phyloP scores from a whole-genome alignment of 306 rosid genomes.

The Ziziphus jujuba region DNA sequence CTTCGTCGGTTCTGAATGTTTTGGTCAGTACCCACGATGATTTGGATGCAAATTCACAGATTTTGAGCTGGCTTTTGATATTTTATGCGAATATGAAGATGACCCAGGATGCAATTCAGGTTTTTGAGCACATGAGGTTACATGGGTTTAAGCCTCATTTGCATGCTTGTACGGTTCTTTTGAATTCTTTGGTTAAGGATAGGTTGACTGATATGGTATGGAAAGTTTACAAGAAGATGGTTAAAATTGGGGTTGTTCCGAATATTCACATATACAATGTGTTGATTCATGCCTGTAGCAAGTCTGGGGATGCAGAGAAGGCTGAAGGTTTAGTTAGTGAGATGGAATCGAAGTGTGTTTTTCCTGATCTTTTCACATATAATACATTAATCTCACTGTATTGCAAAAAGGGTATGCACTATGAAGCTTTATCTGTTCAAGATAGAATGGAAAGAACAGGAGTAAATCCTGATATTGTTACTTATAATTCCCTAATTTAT shows the following conservation, averaged over 20 bases:
- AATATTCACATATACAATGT: slow-evolving; percentile 74
- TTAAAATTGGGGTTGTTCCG: slow-evolving; percentile 50
- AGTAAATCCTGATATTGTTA: slow-evolving; percentile 66
- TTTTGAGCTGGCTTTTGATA: slow-evolving; percentile 88
- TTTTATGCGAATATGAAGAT: slow-evolving; percentile 53
- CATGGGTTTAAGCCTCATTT: slow-evolving; percentile 55
- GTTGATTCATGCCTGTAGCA: slow-evolving; percentile 80
- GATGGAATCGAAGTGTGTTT: slow-evolving; percentile 62
- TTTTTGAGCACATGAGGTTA: slow-evolving; percentile 70
- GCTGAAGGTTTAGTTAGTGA: slow-evolving; percentile 60
- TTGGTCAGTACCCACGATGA: slow-evolving; percentile 47
- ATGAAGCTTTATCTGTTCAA: slow-evolving; percentile 71
- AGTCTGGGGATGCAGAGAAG: slow-evolving; percentile 68
- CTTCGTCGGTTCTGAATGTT: slow-evolving; percentile 67
- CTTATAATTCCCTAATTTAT: slow-evolving; percentile 76
- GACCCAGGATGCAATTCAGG: slow-evolving; percentile 74
- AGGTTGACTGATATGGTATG: slow-evolving; percentile 63
- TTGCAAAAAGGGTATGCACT: slow-evolving; percentile 73
- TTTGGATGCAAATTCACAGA: slow-evolving; percentile 65
- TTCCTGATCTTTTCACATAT: slow-evolving; percentile 78
- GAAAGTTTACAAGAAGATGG: slow-evolving; percentile 67
- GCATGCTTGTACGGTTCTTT: slow-evolving; percentile 83
- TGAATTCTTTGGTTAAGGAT: slow-evolving; percentile 70
- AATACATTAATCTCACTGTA: slow-evolving; percentile 81
- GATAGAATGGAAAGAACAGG: slow-evolving; percentile 80